Base-by-base conservation (phyloP, 805 yeast species). In the Kurtzmaniella fragi region DNA sequence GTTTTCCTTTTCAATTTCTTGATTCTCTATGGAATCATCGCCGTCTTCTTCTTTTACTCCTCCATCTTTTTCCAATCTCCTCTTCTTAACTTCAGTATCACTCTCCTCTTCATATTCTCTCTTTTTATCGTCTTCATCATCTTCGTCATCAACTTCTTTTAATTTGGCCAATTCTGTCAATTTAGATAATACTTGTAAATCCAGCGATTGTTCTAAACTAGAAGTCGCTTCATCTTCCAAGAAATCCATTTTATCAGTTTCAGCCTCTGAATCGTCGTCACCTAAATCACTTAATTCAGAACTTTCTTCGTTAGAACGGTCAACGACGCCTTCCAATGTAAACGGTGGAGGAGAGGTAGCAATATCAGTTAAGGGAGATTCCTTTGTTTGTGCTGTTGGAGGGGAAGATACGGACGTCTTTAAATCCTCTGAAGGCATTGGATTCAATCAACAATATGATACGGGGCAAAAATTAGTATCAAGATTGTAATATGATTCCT, bases 171-270 rank as follows among this genome's bases (percentile, higher is more conserved):
- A 54, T 40, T 59, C 70, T 20, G 70, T 63, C 44, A 73, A 59
- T 50, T 65, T 57, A 7, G 74, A 66, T 34, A 68, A 56, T 5
- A 63, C 58, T 37, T 55, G 57, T 45, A 68, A 57, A 44, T 68
- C 74, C 42, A 64, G 59, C 1, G 45, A 57, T 31, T 52, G 56
- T 15, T 52, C 58, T 15, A 46, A 34, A 25, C 44, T 43, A n/a
- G 42, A 35, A 26, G 47, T 41, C 9, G 40, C 44, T 32, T 53
- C 62, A 40, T 63, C 69, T 16, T 69, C 71, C 43, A 70, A 54
- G 43, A 64, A 67, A 43, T 79, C 91, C 86, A 88, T 78, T 50
- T 78, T 82, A 54, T 89, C 96, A 0, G 97, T 89, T 56, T 89
- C 97, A 13, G 93, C 95, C 60, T 89, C 96, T 12, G 93, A 82